Conservation (phyloP, 2,329 filamentous ascomycete genomes). For the Cordyceps fumosorosea region DNA sequence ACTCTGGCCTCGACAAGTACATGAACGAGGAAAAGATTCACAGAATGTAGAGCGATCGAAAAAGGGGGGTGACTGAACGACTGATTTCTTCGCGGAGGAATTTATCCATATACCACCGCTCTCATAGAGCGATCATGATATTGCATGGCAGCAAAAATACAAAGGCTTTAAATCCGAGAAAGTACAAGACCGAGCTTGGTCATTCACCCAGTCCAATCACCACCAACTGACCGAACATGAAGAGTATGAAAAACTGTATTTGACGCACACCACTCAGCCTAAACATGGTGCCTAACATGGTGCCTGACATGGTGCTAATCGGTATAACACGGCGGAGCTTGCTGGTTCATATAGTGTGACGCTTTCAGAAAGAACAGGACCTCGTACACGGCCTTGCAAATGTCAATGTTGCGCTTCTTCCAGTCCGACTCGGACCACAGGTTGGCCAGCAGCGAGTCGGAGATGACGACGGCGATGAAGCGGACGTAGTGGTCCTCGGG, state of each 20-base stretch:
- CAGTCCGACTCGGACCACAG: constrained; percentile 27
- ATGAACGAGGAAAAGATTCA: constrained; percentile 80
- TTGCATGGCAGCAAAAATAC: background rate
- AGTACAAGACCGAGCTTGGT: background rate
- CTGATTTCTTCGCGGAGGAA: background rate
- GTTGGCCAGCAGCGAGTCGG: constrained; percentile 27
- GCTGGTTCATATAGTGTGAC: constrained; percentile 16
- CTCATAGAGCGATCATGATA: constrained; percentile 4
- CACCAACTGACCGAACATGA: background rate
- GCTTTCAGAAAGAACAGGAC: constrained; percentile 29
- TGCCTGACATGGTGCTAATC: background rate
- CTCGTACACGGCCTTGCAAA: constrained; percentile 30
- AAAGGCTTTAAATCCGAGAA: background rate
- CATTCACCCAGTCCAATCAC: background rate
- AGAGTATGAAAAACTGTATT: background rate
- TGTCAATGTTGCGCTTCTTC: constrained; percentile 25
- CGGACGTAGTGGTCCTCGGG: constrained; percentile 32
- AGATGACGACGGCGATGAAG: constrained; percentile 31
- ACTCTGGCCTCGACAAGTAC: constrained; percentile 76
- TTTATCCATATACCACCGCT: constrained; percentile 9
- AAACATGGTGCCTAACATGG: background rate
- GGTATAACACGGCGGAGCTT: constrained; percentile 24
- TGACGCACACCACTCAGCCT: background rate
- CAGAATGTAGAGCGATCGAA: constrained; percentile 54
- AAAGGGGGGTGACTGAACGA: background rate